phyloP scores from a whole-genome alignment of 805 yeast genomes.

The Sugiyamaella floridensis region DNA sequence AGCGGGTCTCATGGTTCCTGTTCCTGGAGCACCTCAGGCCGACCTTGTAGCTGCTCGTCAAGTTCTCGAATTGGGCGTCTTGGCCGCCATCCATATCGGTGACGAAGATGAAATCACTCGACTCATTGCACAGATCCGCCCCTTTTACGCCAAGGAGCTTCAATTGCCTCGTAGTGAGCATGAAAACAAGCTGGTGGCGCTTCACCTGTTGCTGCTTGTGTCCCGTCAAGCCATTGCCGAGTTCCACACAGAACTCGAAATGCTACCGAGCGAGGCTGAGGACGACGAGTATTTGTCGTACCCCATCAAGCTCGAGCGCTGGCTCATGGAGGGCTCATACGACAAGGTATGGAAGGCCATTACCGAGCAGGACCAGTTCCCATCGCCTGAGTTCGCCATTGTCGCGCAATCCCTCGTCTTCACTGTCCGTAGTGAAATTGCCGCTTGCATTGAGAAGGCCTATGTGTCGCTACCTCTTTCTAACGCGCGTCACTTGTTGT shows the following conservation, averaged over 20 bases:
- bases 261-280: conserved; percentile 53
- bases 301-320: conserved; percentile 83
- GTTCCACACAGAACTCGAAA: conserved; percentile 86
- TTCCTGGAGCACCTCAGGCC: conserved; percentile 31
- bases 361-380: conserved; percentile 43
- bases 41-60: conserved; percentile 76
- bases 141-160: conserved; percentile 53
- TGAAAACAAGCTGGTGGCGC: conserved; percentile 64
- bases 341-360: conserved; percentile 81
- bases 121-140: conserved; percentile 64
- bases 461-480: conserved; percentile 70
- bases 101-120: conserved; percentile 64
- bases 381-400: conserved; percentile 66
- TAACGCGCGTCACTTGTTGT: conserved; percentile 75
- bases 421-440: conserved; percentile 81
- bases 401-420: conserved; percentile 68
- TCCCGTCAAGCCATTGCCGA: conserved; percentile 79
- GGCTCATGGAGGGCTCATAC: conserved; percentile 95
- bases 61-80: conserved; percentile 82
- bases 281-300: conserved; percentile 66
- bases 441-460: conserved; percentile 72
- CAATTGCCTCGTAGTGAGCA: conserved; percentile 46
- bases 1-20: conserved; percentile 69
- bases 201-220: conserved; percentile 67
- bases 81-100: conserved; percentile 59